Percentiles rank a stretch among this genome's conserved stretches.
phyloP scores from a whole-genome alignment of 2,329 filamentous ascomycete species.

The Coniochaeta prunicola region DNA sequence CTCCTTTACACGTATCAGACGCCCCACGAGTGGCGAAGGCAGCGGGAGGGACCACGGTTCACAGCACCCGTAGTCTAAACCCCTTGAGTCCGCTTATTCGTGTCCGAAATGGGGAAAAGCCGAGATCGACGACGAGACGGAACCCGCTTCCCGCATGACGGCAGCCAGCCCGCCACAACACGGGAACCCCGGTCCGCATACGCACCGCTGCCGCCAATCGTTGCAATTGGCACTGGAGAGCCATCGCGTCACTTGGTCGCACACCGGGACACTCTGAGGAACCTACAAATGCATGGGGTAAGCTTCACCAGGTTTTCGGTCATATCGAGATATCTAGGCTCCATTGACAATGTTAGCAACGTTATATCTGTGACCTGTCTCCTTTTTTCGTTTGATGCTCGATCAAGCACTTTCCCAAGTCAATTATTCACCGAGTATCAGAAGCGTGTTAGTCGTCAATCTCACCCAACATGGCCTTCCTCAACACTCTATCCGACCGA shows the following conservation, averaged over 20 bases:
- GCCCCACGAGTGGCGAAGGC: no score
- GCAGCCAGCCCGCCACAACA: background rate
- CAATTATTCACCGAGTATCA: no score
- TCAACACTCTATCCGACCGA: background rate
- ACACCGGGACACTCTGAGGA: background rate
- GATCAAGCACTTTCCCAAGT: no score
- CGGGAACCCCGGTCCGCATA: background rate
- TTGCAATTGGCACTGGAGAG: background rate
- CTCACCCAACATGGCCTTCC: background rate
- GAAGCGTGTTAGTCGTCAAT: background rate
- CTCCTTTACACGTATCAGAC: background rate
- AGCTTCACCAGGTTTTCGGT: background rate
- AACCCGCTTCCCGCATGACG: background rate
- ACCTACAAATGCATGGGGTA: background rate
- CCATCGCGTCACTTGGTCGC: background rate
- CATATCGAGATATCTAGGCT: background rate
- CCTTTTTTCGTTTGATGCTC: background rate
- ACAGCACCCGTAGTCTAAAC: background rate
- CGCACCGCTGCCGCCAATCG: background rate
- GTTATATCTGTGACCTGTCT: background rate
- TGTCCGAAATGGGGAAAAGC: no score
- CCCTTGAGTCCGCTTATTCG: background rate
- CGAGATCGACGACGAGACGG: background rate
- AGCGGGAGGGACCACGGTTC: background rate
- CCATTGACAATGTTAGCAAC: background rate